phyloP scores from a whole-genome alignment of 495 filamentous ascomycete genomes.

The Neurospora sp. region DNA sequence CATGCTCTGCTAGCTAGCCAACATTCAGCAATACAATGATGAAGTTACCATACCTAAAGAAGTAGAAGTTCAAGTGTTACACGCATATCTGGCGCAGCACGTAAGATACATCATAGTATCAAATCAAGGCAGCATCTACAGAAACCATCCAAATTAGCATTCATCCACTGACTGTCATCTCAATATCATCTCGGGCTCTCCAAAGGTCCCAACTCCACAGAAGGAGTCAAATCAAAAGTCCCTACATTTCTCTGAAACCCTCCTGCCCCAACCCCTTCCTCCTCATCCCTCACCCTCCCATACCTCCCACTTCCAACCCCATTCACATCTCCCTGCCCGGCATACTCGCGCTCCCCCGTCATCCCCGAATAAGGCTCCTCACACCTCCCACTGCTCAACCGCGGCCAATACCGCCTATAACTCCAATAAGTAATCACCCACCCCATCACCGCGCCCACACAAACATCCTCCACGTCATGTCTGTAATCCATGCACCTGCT shows the following conservation, averaged over 20 bases:
- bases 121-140: conserved; percentile 1
- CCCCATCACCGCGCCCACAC: conserved; percentile 63
- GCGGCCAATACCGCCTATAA: conserved; percentile 58
- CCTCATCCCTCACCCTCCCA: conserved; percentile 23
- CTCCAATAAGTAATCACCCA: conserved; percentile 67
- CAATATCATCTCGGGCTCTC: conserved; percentile 5
- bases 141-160: background rate
- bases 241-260: conserved; percentile 19
- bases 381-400: conserved; percentile 36
- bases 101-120: background rate
- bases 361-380: conserved; percentile 39
- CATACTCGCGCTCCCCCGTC: background rate
- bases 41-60: background rate
- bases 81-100: background rate
- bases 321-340: conserved; percentile 1
- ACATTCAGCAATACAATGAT: background rate
- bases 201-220: conserved; percentile 7
- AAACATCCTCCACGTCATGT: conserved; percentile 92
- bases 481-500: conserved; percentile 90
- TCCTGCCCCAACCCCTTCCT: conserved; percentile 11
- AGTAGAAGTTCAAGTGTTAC: background rate
- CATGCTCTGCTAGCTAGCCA: background rate
- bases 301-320: conserved; percentile 5
- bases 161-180: background rate
- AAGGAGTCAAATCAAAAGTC: background rate